Evolutionary conservation across 2,329 filamentous ascomycete genomes (phyloP).

Genomic region (Peltaster fructicola): DNA sequence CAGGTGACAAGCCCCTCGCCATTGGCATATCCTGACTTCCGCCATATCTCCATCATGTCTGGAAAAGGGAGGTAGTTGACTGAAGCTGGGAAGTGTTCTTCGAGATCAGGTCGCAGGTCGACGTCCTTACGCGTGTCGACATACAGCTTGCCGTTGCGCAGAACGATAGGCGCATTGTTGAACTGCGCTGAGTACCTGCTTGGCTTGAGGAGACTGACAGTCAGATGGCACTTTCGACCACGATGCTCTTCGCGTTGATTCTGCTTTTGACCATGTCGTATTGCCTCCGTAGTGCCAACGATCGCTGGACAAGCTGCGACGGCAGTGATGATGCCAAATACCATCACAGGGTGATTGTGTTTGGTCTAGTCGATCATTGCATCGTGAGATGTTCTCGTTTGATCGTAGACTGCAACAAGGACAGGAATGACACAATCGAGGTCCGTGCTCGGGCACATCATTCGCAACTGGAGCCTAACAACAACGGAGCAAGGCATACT

Average conservation of each 20-base stretch:
- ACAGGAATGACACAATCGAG: neutral
- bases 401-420: neutral
- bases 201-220: constrained; percentile 12
- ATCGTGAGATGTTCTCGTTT: neutral
- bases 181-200: constrained; percentile 13
- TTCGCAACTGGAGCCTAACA: neutral
- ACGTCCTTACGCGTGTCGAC: constrained; percentile 5
- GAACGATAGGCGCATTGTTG: constrained; percentile 14
- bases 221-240: constrained; percentile 15
- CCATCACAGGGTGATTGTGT: constrained; percentile 11
- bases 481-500: no score
- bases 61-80: constrained; percentile 8
- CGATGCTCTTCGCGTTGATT: constrained; percentile 18
- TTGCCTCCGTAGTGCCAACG: constrained; percentile 19
- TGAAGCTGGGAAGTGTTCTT: constrained; percentile 6
- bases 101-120: constrained; percentile 3
- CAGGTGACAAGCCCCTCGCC: constrained; percentile 12
- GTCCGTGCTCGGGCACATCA: constrained; percentile 3
- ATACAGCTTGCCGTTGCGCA: constrained; percentile 11
- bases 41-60: constrained; percentile 8
- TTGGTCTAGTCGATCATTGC: neutral
- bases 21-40: constrained; percentile 8
- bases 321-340: constrained; percentile 16
- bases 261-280: constrained; percentile 16
- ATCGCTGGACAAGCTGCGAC: constrained; percentile 18